These are phyloP conservation scores for Singerocomus inundabilis DNA, from an alignment of 1,284 basidiomycete species.

Conservation along the genomic window DNA sequence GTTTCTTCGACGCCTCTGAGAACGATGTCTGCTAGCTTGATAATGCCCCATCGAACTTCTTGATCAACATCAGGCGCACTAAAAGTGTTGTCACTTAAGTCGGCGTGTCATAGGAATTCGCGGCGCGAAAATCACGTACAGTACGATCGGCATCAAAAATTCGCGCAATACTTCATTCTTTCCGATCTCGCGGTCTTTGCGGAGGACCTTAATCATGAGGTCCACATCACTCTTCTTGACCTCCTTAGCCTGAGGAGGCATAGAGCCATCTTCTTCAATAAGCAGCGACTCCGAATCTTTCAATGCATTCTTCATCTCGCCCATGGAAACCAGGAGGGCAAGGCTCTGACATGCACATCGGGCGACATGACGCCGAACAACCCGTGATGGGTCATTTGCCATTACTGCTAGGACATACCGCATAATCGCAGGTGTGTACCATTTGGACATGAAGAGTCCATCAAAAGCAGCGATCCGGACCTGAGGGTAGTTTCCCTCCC, in stretches of 20 bases:
- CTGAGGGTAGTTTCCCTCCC: constrained; percentile 91
- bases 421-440: constrained; percentile 82
- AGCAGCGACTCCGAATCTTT: constrained; percentile 77
- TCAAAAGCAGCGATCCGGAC: constrained; percentile 93
- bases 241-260: constrained; percentile 69
- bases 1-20: constrained; percentile 82
- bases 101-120: not conserved
- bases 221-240: constrained; percentile 80
- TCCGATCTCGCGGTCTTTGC: constrained; percentile 83
- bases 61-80: constrained; percentile 77
- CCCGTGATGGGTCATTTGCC: constrained; percentile 80
- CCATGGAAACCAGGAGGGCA: constrained; percentile 84
- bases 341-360: constrained; percentile 85
- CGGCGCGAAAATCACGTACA: constrained; percentile 51
- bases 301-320: constrained; percentile 76
- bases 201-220: constrained; percentile 74
- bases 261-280: constrained; percentile 82
- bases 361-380: constrained; percentile 84
- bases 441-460: constrained; percentile 87
- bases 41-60: constrained; percentile 86
- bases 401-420: constrained; percentile 91
- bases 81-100: constrained; percentile 9
- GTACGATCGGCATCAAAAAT: constrained; percentile 74
- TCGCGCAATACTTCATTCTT: constrained; percentile 80
- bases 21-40: constrained; percentile 91